These are phyloP conservation scores for Ilex asprella DNA, from an alignment of 257 asterid species.

Conservation along the genomic window DNA sequence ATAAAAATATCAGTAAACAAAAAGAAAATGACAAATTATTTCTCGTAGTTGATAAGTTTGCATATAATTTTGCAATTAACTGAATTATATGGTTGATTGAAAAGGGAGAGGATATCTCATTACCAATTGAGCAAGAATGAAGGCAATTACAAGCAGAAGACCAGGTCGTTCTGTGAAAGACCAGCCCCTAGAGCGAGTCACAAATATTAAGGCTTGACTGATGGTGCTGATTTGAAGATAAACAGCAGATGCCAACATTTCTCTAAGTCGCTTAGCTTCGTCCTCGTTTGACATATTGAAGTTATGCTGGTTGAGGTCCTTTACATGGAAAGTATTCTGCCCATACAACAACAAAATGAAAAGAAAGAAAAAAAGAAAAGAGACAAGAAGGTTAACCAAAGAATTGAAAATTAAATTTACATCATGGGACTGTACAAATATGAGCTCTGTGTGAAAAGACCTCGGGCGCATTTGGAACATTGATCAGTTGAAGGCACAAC, in stretches of 20 bases:
- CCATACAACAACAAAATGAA: slow-evolving; percentile 5
- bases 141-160: slow-evolving; percentile 50
- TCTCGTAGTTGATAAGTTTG: background rate
- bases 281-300: slow-evolving; percentile 17
- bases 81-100: background rate
- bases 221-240: slow-evolving; percentile 74
- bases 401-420: background rate
- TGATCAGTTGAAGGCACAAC: background rate
- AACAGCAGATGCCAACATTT: slow-evolving; percentile 47
- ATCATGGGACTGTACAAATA: background rate
- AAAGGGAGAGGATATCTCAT: background rate
- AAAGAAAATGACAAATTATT: no score
- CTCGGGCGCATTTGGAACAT: background rate
- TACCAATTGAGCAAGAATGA: slow-evolving; percentile 60
- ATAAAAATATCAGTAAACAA: no score
- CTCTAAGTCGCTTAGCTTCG: slow-evolving; percentile 24
- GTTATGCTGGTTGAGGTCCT: slow-evolving; percentile 34
- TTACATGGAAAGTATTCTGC: slow-evolving; percentile 36
- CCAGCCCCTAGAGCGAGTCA: slow-evolving; percentile 52
- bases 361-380: background rate
- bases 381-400: background rate
- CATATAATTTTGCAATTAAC: background rate
- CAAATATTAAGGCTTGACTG: slow-evolving; percentile 62
- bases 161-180: slow-evolving; percentile 57
- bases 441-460: background rate